Evolutionary conservation across 345 rosid species (phyloP).

Genomic region (Euphorbia pulcherrima): DNA sequence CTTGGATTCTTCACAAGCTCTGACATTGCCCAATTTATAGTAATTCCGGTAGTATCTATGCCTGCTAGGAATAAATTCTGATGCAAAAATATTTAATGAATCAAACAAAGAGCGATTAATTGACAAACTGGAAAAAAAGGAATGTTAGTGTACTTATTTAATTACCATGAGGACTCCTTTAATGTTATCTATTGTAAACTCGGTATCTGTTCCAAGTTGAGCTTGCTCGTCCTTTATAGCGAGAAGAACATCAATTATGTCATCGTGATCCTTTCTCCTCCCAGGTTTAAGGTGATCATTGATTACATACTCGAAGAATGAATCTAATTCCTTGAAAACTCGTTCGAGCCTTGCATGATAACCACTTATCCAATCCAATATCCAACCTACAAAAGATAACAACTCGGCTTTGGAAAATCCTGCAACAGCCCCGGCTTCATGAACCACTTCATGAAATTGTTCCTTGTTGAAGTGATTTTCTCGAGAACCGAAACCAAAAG

Average conservation of each 20-base stretch:
- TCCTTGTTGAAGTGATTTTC: conserved; percentile 22
- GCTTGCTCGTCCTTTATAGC: conserved; percentile 10
- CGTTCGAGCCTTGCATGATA: no score
- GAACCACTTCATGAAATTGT: conserved; percentile 25
- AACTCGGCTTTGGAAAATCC: conserved; percentile 36
- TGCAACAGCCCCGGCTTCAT: conserved; percentile 19
- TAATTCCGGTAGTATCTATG: conserved; percentile 44
- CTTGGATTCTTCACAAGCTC: conserved; percentile 42
- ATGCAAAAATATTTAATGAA: no score
- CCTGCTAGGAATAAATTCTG: conserved; percentile 35
- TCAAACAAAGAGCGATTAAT: not conserved
- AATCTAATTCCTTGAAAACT: no score
- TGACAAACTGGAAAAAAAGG: no score
- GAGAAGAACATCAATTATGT: conserved; percentile 25
- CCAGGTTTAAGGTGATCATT: no score
- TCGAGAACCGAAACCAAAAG: conserved; percentile 7
- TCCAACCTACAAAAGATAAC: no score
- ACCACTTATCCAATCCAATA: no score
- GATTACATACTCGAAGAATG: no score
- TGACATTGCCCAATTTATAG: conserved; percentile 58
- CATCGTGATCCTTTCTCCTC: conserved; percentile 15
- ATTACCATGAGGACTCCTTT: conserved; percentile 33
- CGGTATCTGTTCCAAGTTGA: not conserved
- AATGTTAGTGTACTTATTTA: not conserved
- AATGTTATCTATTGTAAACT: conserved; percentile 10